Evolutionary conservation across 2,329 filamentous ascomycete genomes (phyloP).

Genomic region (Colletotrichum abscissum): DNA sequence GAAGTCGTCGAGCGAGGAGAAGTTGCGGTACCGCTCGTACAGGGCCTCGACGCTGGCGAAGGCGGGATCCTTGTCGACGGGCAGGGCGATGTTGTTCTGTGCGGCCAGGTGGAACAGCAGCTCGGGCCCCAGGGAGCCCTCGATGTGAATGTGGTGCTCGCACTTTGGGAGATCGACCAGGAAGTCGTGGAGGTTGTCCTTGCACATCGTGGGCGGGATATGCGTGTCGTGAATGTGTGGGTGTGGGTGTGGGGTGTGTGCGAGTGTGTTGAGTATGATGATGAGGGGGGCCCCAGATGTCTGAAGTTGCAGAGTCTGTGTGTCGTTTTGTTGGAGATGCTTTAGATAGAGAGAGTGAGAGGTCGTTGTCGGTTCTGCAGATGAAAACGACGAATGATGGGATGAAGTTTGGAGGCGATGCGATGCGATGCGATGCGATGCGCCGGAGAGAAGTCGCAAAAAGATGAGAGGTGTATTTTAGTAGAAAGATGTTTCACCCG

Average conservation of each 20-base stretch:
- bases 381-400: background rate
- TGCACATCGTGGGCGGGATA: conserved; percentile 60
- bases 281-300: background rate
- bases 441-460: background rate
- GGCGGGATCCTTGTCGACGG: conserved; percentile 63
- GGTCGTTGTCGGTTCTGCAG: background rate
- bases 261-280: background rate
- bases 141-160: conserved; percentile 85
- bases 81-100: conserved; percentile 73
- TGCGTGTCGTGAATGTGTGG: background rate
- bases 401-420: background rate
- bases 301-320: background rate
- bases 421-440: background rate
- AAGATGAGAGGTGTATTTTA: conserved; percentile 12
- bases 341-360: background rate
- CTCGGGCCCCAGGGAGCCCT: conserved; percentile 77
- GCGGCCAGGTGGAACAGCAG: conserved; percentile 77
- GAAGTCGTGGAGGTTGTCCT: conserved; percentile 64
- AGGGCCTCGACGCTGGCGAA: conserved; percentile 72
- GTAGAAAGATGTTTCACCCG: conserved; percentile 22
- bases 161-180: conserved; percentile 78
- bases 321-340: background rate
- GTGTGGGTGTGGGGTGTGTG: background rate
- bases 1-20: conserved; percentile 81
- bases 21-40: conserved; percentile 71